Percentiles rank a stretch among this genome's conserved stretches.
Conservation (phyloP, 768 basidiomycete genomes). For the Calocera cornea region DNA sequence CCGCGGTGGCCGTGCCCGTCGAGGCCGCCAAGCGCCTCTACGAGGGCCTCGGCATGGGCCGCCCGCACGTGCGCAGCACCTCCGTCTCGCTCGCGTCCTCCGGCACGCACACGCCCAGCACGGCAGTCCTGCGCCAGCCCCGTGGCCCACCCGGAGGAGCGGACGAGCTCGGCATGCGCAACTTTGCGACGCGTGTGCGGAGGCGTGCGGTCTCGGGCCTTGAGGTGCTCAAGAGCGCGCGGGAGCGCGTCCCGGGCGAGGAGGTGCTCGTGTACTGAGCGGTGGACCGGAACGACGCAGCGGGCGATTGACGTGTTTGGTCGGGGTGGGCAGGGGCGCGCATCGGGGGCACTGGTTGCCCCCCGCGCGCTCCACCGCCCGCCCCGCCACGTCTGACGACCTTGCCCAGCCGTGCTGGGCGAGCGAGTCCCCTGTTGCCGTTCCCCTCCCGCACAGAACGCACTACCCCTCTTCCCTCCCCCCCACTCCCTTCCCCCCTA, state of each 20-base stretch:
- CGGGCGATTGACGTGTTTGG: neutral
- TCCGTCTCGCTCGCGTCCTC: constrained; percentile 20
- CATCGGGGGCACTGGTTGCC: neutral
- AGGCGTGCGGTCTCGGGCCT: constrained; percentile 73
- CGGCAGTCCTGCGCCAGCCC: constrained; percentile 71
- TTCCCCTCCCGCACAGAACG: neutral
- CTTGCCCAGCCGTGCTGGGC: neutral
- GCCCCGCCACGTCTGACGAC: neutral
- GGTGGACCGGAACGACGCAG: neutral
- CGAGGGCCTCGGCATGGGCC: constrained; percentile 76
- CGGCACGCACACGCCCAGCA: constrained; percentile 45
- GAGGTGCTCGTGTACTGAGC: constrained; percentile 1
- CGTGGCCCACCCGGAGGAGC: constrained; percentile 75
- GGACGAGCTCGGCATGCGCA: constrained; percentile 77
- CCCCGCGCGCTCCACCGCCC: neutral
- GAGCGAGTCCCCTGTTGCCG: neutral
- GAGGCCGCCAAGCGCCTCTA: constrained; percentile 77
- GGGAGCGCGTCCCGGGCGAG: constrained; percentile 31
- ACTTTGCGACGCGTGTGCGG: constrained; percentile 76
- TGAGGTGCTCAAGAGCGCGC: constrained; percentile 63
- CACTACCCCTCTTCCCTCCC: neutral
- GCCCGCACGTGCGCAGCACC: constrained; percentile 29
- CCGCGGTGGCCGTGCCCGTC: constrained; percentile 43
- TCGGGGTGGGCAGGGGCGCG: neutral
- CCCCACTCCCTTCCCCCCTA: neutral